Percentiles rank a stretch among this genome's conserved stretches.
Evolutionary conservation across 1,284 basidiomycete genomes (phyloP).

Genomic region (Nidula niveotomentosa): DNA sequence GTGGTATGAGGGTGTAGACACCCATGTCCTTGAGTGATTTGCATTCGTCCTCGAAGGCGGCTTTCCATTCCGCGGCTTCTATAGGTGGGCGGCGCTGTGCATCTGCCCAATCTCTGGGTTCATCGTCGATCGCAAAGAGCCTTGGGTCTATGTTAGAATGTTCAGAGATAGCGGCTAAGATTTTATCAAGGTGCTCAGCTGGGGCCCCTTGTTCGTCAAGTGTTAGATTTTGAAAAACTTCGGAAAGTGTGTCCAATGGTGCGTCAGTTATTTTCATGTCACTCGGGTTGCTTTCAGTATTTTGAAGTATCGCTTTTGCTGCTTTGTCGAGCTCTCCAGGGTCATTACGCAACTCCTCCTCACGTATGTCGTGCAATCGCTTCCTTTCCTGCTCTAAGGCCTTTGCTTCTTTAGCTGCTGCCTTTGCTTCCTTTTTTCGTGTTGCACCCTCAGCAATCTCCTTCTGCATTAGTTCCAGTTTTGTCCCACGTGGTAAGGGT

Average conservation of each 20-base stretch:
- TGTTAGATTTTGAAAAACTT: neutral
- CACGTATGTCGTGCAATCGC: neutral
- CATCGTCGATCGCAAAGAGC: slow-evolving; percentile 10
- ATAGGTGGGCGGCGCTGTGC: slow-evolving; percentile 13
- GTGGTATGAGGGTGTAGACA: slow-evolving; percentile 26
- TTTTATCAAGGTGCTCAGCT: slow-evolving; percentile 2
- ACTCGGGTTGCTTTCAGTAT: neutral
- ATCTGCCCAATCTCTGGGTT: slow-evolving; percentile 19
- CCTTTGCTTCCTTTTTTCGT: neutral
- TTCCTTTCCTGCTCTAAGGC: neutral
- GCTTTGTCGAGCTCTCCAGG: neutral
- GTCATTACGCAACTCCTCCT: slow-evolving; percentile 6
- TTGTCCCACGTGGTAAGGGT: neutral
- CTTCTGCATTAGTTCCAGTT: too few relatives aligned
- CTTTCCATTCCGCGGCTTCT: slow-evolving; percentile 18
- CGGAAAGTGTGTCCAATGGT: neutral
- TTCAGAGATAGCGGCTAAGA: slow-evolving; percentile 9
- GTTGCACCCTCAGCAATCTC: neutral
- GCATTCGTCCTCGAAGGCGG: slow-evolving; percentile 19
- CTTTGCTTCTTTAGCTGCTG: neutral
- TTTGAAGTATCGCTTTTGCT: slow-evolving; percentile 1
- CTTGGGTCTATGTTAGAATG: slow-evolving; percentile 3
- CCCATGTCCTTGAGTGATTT: slow-evolving; percentile 16
- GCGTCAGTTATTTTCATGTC: neutral
- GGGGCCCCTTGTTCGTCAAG: neutral